Evolutionary conservation across 148 eudicot genomes (phyloP).

Genomic region (Vaccinium vitisidaea): DNA sequence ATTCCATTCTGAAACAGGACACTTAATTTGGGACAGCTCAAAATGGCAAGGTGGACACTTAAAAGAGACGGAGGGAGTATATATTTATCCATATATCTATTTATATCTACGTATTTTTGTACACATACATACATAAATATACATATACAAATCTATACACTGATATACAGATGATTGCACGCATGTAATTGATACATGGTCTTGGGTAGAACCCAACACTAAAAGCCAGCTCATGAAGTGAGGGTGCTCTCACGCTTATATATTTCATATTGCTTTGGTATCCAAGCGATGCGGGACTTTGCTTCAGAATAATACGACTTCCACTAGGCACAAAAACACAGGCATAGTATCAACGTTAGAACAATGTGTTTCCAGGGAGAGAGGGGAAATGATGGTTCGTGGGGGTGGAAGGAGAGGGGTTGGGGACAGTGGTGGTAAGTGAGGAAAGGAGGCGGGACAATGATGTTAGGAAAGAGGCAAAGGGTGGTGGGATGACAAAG

Average conservation of each 20-base stretch:
- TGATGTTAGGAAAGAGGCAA: too few relatives aligned
- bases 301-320: not conserved
- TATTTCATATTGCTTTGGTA: too few relatives aligned
- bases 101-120: too few relatives aligned
- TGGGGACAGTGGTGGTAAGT: not conserved
- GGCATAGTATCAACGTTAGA: not conserved
- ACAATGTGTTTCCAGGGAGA: not conserved
- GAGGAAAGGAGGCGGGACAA: not conserved
- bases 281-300: too few relatives aligned
- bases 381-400: not conserved
- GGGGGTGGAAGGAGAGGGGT: not conserved
- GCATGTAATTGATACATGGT: too few relatives aligned
- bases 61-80: not conserved
- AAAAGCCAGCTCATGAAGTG: too few relatives aligned
- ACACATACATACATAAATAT: too few relatives aligned
- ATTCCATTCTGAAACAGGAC: not conserved
- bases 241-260: too few relatives aligned
- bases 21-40: not conserved
- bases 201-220: too few relatives aligned
- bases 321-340: not conserved
- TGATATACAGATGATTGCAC: too few relatives aligned
- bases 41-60: not conserved
- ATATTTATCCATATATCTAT: too few relatives aligned
- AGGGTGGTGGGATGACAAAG: not conserved
- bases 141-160: too few relatives aligned